Evolutionary conservation across 352 stramenopile genomes (phyloP).

Genomic region (Pythium periplocum): DNA sequence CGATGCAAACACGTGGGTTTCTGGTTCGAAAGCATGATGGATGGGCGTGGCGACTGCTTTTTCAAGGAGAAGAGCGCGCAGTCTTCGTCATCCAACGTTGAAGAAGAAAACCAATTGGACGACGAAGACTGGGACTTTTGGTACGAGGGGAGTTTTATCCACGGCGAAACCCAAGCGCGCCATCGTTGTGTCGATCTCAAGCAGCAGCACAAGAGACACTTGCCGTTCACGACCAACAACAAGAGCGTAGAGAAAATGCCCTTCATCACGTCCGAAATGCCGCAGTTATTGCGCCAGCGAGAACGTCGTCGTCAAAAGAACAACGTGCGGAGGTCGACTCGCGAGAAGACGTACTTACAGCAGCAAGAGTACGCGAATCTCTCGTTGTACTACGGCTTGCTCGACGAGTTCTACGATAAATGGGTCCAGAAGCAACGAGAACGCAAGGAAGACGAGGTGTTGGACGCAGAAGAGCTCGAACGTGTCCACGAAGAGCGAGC

Average conservation of each 20-base stretch:
- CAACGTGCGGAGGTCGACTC: slow-evolving; percentile 22
- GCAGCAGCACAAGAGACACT: slow-evolving; percentile 14
- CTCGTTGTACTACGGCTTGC: slow-evolving; percentile 44
- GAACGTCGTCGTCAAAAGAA: slow-evolving; percentile 33
- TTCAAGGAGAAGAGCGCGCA: slow-evolving; percentile 18
- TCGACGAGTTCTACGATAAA: slow-evolving; percentile 66
- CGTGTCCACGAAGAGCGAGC: slow-evolving; percentile 29
- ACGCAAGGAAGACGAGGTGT: slow-evolving; percentile 22
- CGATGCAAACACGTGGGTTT: slow-evolving; percentile 51
- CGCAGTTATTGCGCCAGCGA: slow-evolving; percentile 29
- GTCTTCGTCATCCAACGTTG: neutral
- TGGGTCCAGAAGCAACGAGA: slow-evolving; percentile 40
- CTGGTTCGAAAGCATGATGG: slow-evolving; percentile 60
- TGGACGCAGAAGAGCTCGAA: slow-evolving; percentile 23
- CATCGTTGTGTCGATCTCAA: slow-evolving; percentile 54
- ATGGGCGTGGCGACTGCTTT: slow-evolving; percentile 53
- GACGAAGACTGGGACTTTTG: slow-evolving; percentile 43
- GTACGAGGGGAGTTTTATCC: slow-evolving; percentile 72
- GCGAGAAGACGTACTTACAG: slow-evolving; percentile 40
- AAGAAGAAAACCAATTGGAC: slow-evolving; percentile 5
- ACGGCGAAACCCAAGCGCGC: slow-evolving; percentile 46
- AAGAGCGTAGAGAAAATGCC: slow-evolving; percentile 59
- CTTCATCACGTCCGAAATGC: slow-evolving; percentile 38
- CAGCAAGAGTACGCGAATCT: slow-evolving; percentile 41
- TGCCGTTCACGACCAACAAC: slow-evolving; percentile 64